A percentile compares a stretch with the other conserved stretches of the same genome.
These are phyloP conservation scores for Botryosphaeria agaves DNA, from an alignment of 2,329 filamentous ascomycete genomes.

Conservation along the genomic window DNA sequence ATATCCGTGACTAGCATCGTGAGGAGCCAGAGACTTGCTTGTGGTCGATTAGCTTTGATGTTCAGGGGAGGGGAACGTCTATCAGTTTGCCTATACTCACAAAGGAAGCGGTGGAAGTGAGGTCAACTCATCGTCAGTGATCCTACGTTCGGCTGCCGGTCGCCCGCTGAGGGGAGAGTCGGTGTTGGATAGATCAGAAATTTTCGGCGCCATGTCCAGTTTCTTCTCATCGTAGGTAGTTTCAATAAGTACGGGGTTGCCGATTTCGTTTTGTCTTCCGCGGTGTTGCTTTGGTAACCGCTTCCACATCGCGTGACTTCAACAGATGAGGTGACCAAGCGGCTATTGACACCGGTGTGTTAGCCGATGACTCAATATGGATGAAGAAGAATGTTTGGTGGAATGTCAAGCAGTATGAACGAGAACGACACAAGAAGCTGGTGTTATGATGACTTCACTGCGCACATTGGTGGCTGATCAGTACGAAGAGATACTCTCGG, in stretches of 20 bases:
- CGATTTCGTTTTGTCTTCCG: conserved; percentile 25
- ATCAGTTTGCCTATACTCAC: conserved; percentile 19
- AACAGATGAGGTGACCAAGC: background rate
- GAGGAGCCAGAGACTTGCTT: no score
- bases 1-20: no score
- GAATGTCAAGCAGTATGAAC: no score
- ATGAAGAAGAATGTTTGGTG: no score
- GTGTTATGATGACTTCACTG: no score
- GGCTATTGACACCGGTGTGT: no score
- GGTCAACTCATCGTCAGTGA: conserved; percentile 9
- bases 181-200: conserved; percentile 12
- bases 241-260: conserved; percentile 26
- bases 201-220: conserved; percentile 19
- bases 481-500: no score
- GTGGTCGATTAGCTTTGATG: no score
- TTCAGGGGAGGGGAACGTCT: no score
- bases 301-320: conserved; percentile 31
- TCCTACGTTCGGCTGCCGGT: conserved; percentile 12
- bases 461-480: no score
- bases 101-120: conserved; percentile 21
- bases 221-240: conserved; percentile 27
- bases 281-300: conserved; percentile 26
- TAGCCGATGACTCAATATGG: no score
- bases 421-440: no score
- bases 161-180: conserved; percentile 5